Base-by-base conservation (phyloP, 2,329 filamentous ascomycete species). In the Aspergillus amoenus region DNA sequence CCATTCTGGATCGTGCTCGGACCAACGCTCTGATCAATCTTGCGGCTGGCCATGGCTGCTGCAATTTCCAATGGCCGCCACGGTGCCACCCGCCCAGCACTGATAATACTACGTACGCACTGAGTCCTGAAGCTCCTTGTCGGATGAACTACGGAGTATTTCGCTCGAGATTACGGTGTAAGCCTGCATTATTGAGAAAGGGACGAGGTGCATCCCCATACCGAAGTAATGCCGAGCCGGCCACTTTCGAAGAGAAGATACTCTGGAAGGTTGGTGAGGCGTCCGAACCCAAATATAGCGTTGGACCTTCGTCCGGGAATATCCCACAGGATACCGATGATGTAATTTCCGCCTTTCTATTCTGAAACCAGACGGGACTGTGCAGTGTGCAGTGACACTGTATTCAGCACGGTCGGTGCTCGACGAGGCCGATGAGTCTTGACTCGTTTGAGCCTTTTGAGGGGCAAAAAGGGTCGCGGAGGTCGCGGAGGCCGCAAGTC, bases 191-290 rank as follows among this genome's bases (percentile, higher is more conserved):
- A 9, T 24, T n/a, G 27, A 43, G 21, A 37, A 52, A 39, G 30
- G 17, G 37, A 43, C 2, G 21, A 39, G 34, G 34, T 37, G 11
- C 30, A 11, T n/a, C 11, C 15, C 22, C n/a, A 32, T 44, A 37
- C 49, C 49, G 27, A 44, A 52, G 49, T 44, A 52, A 45, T 18
- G 30, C 50, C 50, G 50, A 15, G 32, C n/a, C 21, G 42, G 41
- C 12, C 34, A 52, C 18, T 47, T 15, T 24, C 40, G 30, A 32
- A 15, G 24, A 24, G 44, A 13, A 30, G 18, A 49, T 22, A 15
- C 17, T 21, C 8, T 30, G 8, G 27, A 32, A 32, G 43, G n/a
- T 46, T 18, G 44, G 9, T 17, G 21, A 40, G 13, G 37, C 39
- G n/a, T 43, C n/a, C 24, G 41, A 42, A n/a, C 27, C 49, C n/a